Evolutionary conservation across 176 grass and related monocot species (phyloP), one percentile per base, ranked within the genome.

Genomic region (Chrysopogon serrulatus): DNA sequence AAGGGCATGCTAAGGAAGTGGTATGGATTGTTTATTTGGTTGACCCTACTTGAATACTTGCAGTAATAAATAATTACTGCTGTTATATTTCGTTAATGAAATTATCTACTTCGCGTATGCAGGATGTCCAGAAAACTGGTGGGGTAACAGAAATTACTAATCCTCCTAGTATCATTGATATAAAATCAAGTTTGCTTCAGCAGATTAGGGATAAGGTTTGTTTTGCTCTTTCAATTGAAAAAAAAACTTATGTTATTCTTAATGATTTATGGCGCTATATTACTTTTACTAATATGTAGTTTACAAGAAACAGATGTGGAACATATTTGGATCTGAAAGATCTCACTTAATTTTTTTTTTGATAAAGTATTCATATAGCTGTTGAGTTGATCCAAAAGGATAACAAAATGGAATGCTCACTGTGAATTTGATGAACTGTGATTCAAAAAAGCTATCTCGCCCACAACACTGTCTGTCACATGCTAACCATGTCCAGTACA

Each of bases 161-260:
- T 60, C 26, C 65, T 87, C 60, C 79, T 80, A 40, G 30, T 81
- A 51, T 63, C 28, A 73, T 80, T 35, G 87, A 91, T 80, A 68
- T 89, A 64, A 85, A 85, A 78, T 62, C 84, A 83, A 93, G 77
- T 49, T 74, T 99, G 78, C 87, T 96, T 70, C 86, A 94, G 73
- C 90, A 95, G 76, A 93, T 96, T 81, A 99, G 86, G 68, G 92
- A 96, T 71, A 96, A 99, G 91, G 97, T 96, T 69, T 81, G 82
- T 61, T 82, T 77, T 71, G 33, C 39, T 40, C 40, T 83, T 83
- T 73, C 37, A 48, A 57, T 40, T 80, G 12, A 71, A 68, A 59
- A 27, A 76, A 45, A 57, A 28, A 34, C 78, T 68, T 81, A 5
- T 57, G 21, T 34, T 82, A 21, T 65, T 43, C 59, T 78, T 33